Base-by-base conservation (phyloP, 2,329 filamentous ascomycete species). In the Ophiostoma perfectum region DNA sequence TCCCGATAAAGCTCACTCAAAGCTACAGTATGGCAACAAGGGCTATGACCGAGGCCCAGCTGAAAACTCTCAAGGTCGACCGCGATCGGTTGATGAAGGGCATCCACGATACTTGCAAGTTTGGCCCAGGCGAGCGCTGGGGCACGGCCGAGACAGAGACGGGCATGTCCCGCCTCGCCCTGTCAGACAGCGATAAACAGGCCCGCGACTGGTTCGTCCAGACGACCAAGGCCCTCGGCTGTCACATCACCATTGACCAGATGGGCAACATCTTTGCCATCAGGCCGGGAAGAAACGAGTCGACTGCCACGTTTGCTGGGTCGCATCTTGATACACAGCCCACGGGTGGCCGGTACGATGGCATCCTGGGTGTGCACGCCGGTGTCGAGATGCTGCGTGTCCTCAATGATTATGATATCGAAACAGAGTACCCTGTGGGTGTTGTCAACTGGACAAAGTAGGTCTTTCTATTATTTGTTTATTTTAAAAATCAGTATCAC, bases 211-310 rank as follows among this genome's bases (percentile, higher is more conserved):
- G 91, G 91, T 93, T 94, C 72, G 83, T 88, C 0, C 75, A 87
- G 18, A 88, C 86, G 0, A 86, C 85, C 1, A 78, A 85, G 73
- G 79, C 78, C 0, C 78, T 93, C 0, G 89, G 88, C 8, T 94
- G 91, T 75, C 81, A 82, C 2, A 81, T 90, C 5, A 88, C 83
- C 0, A 77, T 92, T 1, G 91, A 95, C 74, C 81, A 85, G 36
- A 93, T 94, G 86, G 91, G 91, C n/a, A 94, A 94, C 72, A 90
- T 90, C 68, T 94, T 94, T 75, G 91, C 91, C 0, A 81, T 91
- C 3, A 83, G 88, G 1, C 84, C 87, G 3, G 90, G 91, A 1
- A 78, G 83, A 67, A 78, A 78, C n/a, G n/a, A 60, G 16, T 84
- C 86, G 0, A 81, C 85, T 8, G 83, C 90, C 0, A 90, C 88